Conservation (phyloP, 345 rosid genomes). For the Passiflora organensis region DNA sequence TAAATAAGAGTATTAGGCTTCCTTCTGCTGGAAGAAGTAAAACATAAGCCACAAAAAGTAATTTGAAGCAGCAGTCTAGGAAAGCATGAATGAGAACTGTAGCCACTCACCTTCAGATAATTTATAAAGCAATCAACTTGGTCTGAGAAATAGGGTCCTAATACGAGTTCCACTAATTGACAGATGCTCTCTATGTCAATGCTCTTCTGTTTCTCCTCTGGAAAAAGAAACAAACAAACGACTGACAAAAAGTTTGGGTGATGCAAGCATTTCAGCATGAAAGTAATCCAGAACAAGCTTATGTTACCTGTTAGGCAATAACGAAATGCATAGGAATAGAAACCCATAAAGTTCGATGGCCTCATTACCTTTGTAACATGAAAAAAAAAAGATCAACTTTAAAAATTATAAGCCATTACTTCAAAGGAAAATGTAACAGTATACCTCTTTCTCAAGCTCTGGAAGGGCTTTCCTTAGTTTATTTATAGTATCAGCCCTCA, state of each 20-base stretch:
- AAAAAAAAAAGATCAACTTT: not conserved
- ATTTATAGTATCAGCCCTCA: conserved; percentile 26
- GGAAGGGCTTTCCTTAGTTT: conserved; percentile 29
- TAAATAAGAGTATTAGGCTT: too few relatives aligned
- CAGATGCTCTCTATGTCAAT: conserved; percentile 37
- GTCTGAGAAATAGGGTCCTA: conserved; percentile 24
- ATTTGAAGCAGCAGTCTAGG: not conserved
- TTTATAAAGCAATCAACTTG: conserved; percentile 30
- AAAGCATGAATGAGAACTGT: not conserved
- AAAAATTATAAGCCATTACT: not conserved
- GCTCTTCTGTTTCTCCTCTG: conserved; percentile 39
- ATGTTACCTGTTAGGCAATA: conserved; percentile 33
- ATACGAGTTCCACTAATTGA: conserved; percentile 29
- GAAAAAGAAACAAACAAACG: not conserved
- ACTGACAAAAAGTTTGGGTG: not conserved
- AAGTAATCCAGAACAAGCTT: not conserved
- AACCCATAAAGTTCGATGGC: conserved; percentile 28
- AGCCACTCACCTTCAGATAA: conserved; percentile 23
- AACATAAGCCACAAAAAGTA: too few relatives aligned
- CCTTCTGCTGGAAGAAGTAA: too few relatives aligned
- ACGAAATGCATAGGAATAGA: conserved; percentile 28
- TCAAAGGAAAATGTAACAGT: too few relatives aligned
- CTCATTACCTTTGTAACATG: conserved; percentile 26
- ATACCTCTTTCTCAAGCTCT: conserved; percentile 34
- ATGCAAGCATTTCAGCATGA: conserved; percentile 1